Base-by-base conservation (phyloP, 1,284 basidiomycete genomes). In the Xanthoconium separans region DNA sequence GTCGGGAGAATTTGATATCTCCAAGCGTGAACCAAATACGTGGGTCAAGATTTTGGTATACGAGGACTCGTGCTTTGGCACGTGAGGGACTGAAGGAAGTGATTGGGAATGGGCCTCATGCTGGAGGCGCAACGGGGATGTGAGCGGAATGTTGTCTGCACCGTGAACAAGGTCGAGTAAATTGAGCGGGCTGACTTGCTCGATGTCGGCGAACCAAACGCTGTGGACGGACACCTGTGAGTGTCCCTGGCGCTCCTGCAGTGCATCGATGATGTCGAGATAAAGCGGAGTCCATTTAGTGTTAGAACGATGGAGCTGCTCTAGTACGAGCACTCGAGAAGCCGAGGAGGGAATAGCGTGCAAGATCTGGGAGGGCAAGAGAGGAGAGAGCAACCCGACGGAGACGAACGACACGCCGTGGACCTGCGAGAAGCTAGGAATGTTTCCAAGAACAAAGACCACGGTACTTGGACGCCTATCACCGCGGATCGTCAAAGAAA, bases 241-340 rank as follows among this genome's bases (percentile, higher is more conserved):
- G 20, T 79, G 74, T 2, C 75, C 64, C 33, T 83, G 79, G 27
- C 78, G 75, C 37, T 83, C 75, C 65, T 94, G 91, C 44, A 95
- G 73, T 8, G 88, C 85, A 51, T 78, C 82, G 55, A 91, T 81
- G 24, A 95, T 75, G 41, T 96, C 94, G 45, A 97, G 81, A 69
- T 91, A 95, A 16, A 96, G 76, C 0, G 93, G 87, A 2, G 93
- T 89, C 85, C 92, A 96, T 73, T 94, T 94, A 48, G 87, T 89
- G 18, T 84, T 81, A 79, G 89, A 91, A 57, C 76, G 77, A 60
- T 80, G 77, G 24, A 89, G 78, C 72, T 89, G 91, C 72, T 95
- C 96, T 20, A 98, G 81, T 4, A 98, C 90, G 47, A 97, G 77
- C 51, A 98, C 81, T 44, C 84, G 85, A 44, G 82, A 80, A 36